These are phyloP conservation scores for Akanthomyces muscarius DNA, from an alignment of 2,329 filamentous ascomycete species.

Conservation along the genomic window DNA sequence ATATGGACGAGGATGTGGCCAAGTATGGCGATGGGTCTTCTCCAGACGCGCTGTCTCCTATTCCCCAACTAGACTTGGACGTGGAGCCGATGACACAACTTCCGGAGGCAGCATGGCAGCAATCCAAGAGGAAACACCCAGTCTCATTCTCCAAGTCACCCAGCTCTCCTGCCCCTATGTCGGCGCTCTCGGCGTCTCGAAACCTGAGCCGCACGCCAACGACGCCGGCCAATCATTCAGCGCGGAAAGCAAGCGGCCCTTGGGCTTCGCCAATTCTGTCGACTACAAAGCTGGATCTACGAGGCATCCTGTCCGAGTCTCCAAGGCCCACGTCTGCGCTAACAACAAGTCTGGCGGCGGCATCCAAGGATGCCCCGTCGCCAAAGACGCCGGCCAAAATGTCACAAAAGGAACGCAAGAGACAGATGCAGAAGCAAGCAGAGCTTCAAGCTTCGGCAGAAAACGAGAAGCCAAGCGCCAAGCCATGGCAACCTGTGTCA, in stretches of 20 bases:
- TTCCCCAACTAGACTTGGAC: conserved; percentile 23
- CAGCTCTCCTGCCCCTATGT: neutral
- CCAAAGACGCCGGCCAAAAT: conserved; percentile 53
- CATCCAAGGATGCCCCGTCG: conserved; percentile 35
- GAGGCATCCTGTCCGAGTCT: conserved; percentile 68
- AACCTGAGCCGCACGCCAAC: neutral
- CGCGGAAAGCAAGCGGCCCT: conserved; percentile 33
- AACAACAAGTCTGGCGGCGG: conserved; percentile 51
- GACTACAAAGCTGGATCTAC: conserved; percentile 65
- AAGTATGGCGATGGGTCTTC: conserved; percentile 29
- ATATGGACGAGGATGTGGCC: conserved; percentile 71
- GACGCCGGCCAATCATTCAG: neutral
- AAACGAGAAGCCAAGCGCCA: conserved; percentile 28
- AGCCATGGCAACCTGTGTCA: conserved; percentile 43
- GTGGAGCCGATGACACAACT: conserved; percentile 28
- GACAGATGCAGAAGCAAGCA: conserved; percentile 65
- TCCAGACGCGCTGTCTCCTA: conserved; percentile 21
- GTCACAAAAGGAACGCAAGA: conserved; percentile 91
- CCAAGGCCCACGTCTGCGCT: conserved; percentile 50
- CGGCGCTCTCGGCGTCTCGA: neutral
- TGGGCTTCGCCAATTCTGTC: conserved; percentile 51
- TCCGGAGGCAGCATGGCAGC: conserved; percentile 28
- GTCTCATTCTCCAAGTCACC: conserved; percentile 19
- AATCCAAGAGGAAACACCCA: conserved; percentile 23
- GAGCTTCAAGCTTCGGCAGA: conserved; percentile 39